Evolutionary conservation across 306 rosid species (phyloP), one percentile per base, ranked within the genome.

Genomic region (Glycyrrhiza uralensis): DNA sequence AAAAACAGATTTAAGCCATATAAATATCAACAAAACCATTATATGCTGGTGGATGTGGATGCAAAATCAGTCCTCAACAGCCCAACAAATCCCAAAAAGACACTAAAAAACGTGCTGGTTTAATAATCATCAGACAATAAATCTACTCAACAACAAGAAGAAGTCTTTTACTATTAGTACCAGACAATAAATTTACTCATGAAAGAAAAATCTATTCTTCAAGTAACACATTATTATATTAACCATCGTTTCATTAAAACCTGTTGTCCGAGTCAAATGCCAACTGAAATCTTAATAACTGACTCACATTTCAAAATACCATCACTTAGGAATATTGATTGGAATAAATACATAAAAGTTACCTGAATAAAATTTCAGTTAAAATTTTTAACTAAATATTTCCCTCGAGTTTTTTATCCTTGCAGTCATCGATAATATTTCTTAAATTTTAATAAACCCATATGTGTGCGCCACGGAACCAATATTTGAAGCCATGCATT

Each of bases 401-500:
- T 56, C 35, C 56, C 19, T 47, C 33, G 5, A 9, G 15, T 61
- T 33, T 44, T 47, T n/a, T 33, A 23, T 39, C 18, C 68, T 58
- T 11, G 68, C 1, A 44, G 44, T 42, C 28, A 71, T 12, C 23
- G 18, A 55, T 19, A 20, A 11, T 49, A 3, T 32, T 45, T 14
- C 42, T 54, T n/a, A 39, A 38, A 71, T 45, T 45, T 45, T 36
- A 61, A 50, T 20, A 14, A 49, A 47, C 44, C 29, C 42, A 10
- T 4, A 28, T 13, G 30, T 32, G 46, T 47, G 39, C n/a, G n/a
- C n/a, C n/a, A n/a, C 52, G 49, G 39, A 62, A 35, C 51, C 62
- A 60, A 39, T 11, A 14, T 47, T 1, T 49, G 79, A 75, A 54
- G 66, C 57, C 45, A n/a, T 4, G 47, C 61, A 63, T 26, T 38